Evolutionary conservation across 1,139 yeast species (phyloP).

Genomic region (Sugiyamaella japonica): DNA sequence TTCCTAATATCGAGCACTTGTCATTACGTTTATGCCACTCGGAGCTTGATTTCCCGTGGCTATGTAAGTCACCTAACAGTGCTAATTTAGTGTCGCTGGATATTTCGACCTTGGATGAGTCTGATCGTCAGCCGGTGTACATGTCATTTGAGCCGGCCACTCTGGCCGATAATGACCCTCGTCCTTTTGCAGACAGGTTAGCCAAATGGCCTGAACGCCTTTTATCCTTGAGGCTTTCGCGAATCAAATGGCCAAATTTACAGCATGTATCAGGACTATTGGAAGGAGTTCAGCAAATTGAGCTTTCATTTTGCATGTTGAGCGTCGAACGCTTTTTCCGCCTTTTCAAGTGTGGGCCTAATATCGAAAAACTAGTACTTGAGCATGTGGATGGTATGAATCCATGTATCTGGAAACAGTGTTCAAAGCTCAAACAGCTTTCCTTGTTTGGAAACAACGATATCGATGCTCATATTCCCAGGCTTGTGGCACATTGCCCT

Average conservation of each 20-base stretch:
- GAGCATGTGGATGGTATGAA: neutral
- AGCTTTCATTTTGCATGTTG: neutral
- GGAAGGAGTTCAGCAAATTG: neutral
- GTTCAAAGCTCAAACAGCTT: neutral
- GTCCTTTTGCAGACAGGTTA: neutral
- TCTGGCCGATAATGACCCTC: neutral
- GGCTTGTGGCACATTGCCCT: neutral
- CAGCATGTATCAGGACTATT: neutral
- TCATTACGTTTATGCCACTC: neutral
- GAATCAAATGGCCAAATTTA: neutral
- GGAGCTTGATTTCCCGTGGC: neutral
- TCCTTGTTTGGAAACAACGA: constrained; percentile 2
- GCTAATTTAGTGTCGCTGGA: neutral
- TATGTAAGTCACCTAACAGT: neutral
- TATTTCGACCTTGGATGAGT: neutral
- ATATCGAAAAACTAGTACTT: neutral
- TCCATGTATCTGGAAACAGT: neutral
- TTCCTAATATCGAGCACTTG: constrained; percentile 1
- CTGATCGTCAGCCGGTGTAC: neutral
- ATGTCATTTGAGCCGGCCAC: neutral
- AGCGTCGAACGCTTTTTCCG: neutral
- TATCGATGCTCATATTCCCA: neutral
- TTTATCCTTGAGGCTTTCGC: neutral
- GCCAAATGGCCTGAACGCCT: neutral
- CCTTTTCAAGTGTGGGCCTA: neutral